Evolutionary conservation across 2,329 filamentous ascomycete species (phyloP).

Genomic region (Calonectria pseudoturangicola): DNA sequence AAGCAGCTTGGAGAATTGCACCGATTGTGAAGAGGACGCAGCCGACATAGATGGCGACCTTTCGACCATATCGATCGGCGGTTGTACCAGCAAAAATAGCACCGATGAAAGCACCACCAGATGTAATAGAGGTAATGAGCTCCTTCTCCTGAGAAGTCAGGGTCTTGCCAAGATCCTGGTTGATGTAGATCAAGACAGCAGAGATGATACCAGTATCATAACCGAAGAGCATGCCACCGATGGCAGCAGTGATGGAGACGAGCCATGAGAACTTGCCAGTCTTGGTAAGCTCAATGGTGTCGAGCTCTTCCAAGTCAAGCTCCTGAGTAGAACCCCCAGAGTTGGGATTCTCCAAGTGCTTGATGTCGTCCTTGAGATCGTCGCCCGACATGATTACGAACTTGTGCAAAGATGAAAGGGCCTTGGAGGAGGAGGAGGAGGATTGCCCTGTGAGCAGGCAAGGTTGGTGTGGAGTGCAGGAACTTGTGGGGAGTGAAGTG

Average conservation of each 20-base stretch:
- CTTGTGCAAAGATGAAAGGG: constrained; percentile 2
- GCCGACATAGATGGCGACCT: constrained; percentile 54
- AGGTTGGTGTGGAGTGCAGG: constrained; percentile 5
- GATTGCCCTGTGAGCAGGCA: background rate
- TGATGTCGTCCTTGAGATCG: constrained; percentile 46
- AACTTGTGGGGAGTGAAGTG: constrained; percentile 24
- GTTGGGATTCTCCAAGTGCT: constrained; percentile 48
- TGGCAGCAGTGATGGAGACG: constrained; percentile 54
- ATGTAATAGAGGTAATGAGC: constrained; percentile 70
- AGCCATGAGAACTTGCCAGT: constrained; percentile 54
- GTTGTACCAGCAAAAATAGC: constrained; percentile 54
- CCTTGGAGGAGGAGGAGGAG: background rate
- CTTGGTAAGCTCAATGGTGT: constrained; percentile 52
- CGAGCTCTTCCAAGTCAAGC: constrained; percentile 50
- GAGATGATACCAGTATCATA: constrained; percentile 63
- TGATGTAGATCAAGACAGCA: constrained; percentile 55
- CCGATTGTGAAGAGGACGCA: constrained; percentile 54
- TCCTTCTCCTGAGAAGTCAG: constrained; percentile 67
- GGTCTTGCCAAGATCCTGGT: constrained; percentile 60
- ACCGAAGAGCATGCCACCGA: constrained; percentile 63
- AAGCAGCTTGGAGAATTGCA: constrained; percentile 52
- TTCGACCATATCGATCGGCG: constrained; percentile 54
- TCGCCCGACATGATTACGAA: constrained; percentile 46
- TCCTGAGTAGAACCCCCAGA: constrained; percentile 44
- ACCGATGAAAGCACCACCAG: constrained; percentile 59